A percentile compares a stretch with the other conserved stretches of the same genome.
phyloP scores from a whole-genome alignment of 116 monocot species.

The Cymodocea nodosa region DNA sequence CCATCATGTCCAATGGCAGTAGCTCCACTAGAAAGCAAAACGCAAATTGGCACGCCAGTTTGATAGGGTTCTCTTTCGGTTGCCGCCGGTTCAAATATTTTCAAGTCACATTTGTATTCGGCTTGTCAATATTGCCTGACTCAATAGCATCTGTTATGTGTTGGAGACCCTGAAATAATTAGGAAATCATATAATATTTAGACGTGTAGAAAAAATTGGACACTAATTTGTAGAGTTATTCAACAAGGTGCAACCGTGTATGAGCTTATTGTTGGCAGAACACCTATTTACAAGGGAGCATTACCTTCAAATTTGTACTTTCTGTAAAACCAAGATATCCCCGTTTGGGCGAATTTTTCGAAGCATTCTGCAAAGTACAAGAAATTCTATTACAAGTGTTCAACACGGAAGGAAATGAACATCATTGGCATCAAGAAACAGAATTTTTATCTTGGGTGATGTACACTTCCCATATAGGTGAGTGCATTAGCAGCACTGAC shows the following conservation, averaged over 20 bases:
- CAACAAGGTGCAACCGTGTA: background rate
- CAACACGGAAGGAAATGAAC: background rate
- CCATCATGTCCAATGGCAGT: too few species aligned
- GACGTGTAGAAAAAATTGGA: background rate
- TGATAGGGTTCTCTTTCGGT: too few species aligned
- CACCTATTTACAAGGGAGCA: background rate
- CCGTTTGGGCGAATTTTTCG: slow-evolving; percentile 7
- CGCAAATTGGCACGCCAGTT: too few species aligned
- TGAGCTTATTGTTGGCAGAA: background rate
- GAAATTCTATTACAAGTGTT: slow-evolving; percentile 3
- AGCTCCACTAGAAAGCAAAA: too few species aligned
- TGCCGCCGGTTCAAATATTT: too few species aligned
- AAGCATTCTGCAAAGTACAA: slow-evolving; percentile 5
- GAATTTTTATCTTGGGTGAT: too few species aligned
- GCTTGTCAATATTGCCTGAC: background rate
- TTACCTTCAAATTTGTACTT: slow-evolving; percentile 15
- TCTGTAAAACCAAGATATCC: slow-evolving; percentile 9
- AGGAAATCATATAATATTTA: background rate
- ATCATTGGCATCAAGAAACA: background rate
- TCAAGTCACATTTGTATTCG: too few species aligned
- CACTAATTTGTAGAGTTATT: background rate
- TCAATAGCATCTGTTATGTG: slow-evolving; percentile 18
- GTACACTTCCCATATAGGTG: too few species aligned
- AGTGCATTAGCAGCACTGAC: background rate
- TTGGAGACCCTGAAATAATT: slow-evolving; percentile 18